These are phyloP conservation scores for Amborella trichopoda DNA, from an alignment of 164 flowering plant genomes.

Conservation along the genomic window DNA sequence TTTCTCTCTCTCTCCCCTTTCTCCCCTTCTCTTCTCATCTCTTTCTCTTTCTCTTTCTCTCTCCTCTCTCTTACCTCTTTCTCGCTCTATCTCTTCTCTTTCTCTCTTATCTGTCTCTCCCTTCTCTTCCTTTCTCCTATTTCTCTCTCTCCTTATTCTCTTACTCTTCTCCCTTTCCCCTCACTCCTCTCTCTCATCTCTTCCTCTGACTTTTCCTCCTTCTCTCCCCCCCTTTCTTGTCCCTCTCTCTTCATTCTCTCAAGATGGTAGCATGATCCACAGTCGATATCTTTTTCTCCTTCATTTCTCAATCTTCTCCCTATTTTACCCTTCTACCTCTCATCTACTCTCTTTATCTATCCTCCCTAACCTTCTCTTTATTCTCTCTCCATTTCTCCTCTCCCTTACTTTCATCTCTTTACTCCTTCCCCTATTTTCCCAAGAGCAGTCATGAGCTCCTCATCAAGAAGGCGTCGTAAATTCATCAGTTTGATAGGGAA, in stretches of 20 bases:
- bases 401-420: no score
- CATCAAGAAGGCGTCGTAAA: no score
- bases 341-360: no score
- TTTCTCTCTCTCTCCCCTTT: neutral
- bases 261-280: neutral
- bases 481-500: no score
- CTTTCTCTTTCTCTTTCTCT: neutral
- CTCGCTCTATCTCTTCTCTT: neutral
- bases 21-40: no score
- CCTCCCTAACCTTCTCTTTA: no score
- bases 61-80: neutral
- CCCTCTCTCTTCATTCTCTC: neutral
- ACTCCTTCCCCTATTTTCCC: neutral
- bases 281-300: neutral
- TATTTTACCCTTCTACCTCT: neutral
- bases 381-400: no score
- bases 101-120: no score
- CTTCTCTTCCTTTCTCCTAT: neutral
- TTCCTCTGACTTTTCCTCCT: neutral
- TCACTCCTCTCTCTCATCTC: no score
- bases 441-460: no score
- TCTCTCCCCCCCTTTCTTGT: neutral
- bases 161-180: no score
- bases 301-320: neutral
- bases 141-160: neutral